Evolutionary conservation across 768 basidiomycete genomes (phyloP).

Genomic region (Suillus brevipes): DNA sequence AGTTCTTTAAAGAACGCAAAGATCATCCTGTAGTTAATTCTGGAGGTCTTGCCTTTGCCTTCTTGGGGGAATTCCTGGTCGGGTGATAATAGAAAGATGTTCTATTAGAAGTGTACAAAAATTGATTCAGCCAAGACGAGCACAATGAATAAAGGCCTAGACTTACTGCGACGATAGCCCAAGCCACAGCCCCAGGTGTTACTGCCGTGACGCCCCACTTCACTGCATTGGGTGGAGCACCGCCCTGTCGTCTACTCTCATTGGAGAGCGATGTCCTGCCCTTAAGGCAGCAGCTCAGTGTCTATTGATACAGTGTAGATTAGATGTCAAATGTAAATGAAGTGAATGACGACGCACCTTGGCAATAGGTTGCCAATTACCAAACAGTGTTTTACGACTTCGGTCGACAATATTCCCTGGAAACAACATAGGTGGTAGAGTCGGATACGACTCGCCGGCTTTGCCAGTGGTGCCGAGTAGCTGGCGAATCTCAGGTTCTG

Average conservation of each 20-base stretch:
- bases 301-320: background rate
- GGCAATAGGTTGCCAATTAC: background rate
- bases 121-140: background rate
- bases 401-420: background rate
- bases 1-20: background rate
- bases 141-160: background rate
- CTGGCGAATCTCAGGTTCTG: background rate
- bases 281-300: background rate
- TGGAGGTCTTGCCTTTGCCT: background rate
- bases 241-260: background rate
- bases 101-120: too few relatives aligned
- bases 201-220: background rate
- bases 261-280: background rate
- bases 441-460: background rate
- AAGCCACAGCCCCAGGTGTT: constrained; percentile 8
- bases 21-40: background rate
- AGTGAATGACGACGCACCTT: background rate
- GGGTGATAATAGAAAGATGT: constrained; percentile 5
- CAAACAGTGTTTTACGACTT: background rate
- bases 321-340: background rate
- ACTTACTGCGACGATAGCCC: constrained; percentile 2
- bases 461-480: constrained; percentile 6
- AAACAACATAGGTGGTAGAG: constrained; percentile 4
- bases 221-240: background rate
- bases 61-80: constrained; percentile 2